These are phyloP conservation scores for Cystobasidium onofrii DNA, from an alignment of 768 basidiomycete genomes.

Conservation along the genomic window DNA sequence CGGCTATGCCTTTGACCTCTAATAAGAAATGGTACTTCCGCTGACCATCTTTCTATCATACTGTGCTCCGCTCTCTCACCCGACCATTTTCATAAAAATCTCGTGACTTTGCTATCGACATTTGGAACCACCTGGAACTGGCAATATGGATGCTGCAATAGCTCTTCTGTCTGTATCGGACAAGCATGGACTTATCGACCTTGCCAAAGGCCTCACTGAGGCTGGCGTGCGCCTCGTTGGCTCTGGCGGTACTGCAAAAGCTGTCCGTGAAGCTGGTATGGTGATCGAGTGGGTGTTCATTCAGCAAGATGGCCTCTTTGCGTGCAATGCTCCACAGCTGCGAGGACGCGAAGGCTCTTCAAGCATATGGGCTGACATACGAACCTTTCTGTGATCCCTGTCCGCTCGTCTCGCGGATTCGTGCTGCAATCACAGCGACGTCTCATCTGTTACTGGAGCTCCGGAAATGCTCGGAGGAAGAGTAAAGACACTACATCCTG, in stretches of 20 bases:
- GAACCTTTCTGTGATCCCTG: too few relatives aligned
- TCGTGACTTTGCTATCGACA: background rate
- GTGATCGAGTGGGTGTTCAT: slow-evolving; percentile 65
- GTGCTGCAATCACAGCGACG: too few relatives aligned
- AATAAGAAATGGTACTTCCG: background rate
- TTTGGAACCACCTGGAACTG: background rate
- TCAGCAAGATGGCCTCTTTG: slow-evolving; percentile 1
- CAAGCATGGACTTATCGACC: slow-evolving; percentile 77
- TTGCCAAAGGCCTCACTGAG: slow-evolving; percentile 72
- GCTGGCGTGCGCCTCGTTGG: slow-evolving; percentile 82
- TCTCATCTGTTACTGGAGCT: slow-evolving; percentile 91
- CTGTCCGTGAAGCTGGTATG: slow-evolving; percentile 86
- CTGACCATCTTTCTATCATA: background rate
- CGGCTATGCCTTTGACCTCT: background rate
- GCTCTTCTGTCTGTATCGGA: slow-evolving; percentile 94
- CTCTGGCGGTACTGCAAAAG: slow-evolving; percentile 95
- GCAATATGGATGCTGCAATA: slow-evolving; percentile 10
- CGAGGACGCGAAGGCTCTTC: too few relatives aligned
- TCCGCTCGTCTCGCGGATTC: too few relatives aligned
- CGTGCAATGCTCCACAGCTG: slow-evolving; percentile 2
- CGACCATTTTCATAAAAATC: background rate
- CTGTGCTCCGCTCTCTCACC: background rate
- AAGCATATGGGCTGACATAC: too few relatives aligned
- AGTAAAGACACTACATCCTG: slow-evolving; percentile 96
- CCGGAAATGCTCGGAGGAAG: slow-evolving; percentile 98